Conservation (phyloP, 139 green algal genomes). For the Haematococcus sp. region DNA sequence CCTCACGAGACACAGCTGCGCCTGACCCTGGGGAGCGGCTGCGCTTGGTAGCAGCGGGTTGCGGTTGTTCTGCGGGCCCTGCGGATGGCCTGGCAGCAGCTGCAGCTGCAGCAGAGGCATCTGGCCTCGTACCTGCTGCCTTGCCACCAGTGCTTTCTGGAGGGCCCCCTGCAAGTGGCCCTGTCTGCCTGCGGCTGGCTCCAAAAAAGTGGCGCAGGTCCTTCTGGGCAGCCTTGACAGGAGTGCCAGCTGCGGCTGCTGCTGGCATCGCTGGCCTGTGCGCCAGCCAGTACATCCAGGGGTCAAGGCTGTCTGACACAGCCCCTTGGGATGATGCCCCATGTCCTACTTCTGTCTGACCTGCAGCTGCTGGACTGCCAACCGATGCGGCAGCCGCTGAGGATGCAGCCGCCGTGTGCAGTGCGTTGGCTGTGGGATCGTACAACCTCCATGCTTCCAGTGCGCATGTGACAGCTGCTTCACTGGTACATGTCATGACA, state of each 20-base stretch:
- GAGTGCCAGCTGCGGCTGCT: not conserved
- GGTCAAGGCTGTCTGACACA: too few species aligned
- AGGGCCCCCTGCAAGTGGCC: too few species aligned
- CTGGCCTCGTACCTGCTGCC: not conserved
- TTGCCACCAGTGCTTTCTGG: not conserved
- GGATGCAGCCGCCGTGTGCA: too few species aligned
- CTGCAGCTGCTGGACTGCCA: too few species aligned
- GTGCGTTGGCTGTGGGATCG: not conserved
- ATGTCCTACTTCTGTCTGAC: not conserved
- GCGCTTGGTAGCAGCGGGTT: too few species aligned
- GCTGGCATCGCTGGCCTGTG: not conserved
- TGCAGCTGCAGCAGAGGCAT: not conserved
- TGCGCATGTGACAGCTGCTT: conserved; percentile 8
- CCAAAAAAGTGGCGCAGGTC: not conserved
- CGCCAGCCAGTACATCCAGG: not conserved
- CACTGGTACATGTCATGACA: conserved; percentile 38
- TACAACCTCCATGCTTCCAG: conserved; percentile 20
- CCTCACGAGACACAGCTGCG: too few species aligned
- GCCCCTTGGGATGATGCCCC: too few species aligned
- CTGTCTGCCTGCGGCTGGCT: too few species aligned
- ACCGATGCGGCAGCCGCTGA: too few species aligned
- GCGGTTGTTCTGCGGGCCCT: too few species aligned
- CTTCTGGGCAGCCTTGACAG: not conserved
- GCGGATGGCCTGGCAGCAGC: too few species aligned
- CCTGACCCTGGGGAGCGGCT: too few species aligned